A percentile compares a stretch with the other conserved stretches of the same genome.
Conservation (phyloP, 1,139 yeast genomes). For the Schizosaccharomyces versatilis region DNA sequence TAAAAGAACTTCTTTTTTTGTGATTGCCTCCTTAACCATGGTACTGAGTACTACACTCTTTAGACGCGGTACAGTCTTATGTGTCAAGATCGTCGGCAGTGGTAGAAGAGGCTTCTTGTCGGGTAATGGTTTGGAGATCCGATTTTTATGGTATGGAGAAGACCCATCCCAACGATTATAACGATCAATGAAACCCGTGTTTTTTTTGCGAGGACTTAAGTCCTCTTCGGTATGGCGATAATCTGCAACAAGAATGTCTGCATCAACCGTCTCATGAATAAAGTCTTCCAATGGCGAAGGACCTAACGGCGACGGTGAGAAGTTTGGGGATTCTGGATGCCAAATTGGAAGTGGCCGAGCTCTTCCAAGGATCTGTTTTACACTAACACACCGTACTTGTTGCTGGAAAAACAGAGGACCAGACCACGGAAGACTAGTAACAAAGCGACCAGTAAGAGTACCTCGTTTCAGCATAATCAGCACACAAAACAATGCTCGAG, state of each 20-base stretch:
- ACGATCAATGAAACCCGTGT: background rate
- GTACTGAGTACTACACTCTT: conserved; percentile 48
- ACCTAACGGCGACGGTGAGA: background rate
- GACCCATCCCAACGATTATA: conserved; percentile 51
- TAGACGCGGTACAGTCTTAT: conserved; percentile 50
- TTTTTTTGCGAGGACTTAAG: background rate
- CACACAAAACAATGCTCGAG: too few species aligned
- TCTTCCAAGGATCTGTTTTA: background rate
- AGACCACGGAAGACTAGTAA: too few species aligned
- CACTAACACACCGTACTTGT: background rate
- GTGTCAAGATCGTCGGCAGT: conserved; percentile 42
- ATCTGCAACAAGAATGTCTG: background rate
- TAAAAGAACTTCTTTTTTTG: conserved; percentile 50
- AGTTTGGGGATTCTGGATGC: background rate
- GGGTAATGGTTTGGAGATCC: conserved; percentile 30
- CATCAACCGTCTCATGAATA: background rate
- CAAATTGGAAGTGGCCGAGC: background rate
- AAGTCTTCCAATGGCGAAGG: background rate
- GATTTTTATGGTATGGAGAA: conserved; percentile 74
- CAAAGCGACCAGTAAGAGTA: too few species aligned
- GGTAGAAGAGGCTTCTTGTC: conserved; percentile 41
- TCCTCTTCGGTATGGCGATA: background rate
- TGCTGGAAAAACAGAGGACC: too few species aligned
- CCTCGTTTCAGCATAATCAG: too few species aligned
- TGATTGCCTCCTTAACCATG: conserved; percentile 54